Evolutionary conservation across 768 basidiomycete species (phyloP), one percentile per base, ranked within the genome.

Genomic region (Suillus variegatus): DNA sequence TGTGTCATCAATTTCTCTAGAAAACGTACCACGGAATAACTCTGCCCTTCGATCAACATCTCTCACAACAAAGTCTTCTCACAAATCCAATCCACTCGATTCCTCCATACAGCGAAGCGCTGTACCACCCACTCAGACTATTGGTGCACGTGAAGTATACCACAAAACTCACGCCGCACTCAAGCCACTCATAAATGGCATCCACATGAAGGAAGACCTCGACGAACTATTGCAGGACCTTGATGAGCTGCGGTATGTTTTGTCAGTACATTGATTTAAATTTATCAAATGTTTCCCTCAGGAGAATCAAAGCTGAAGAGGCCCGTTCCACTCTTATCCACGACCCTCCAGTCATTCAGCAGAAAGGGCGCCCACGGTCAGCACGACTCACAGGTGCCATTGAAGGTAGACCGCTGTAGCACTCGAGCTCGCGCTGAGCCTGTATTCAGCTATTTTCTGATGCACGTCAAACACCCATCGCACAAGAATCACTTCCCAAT

Each of bases 151-250:
- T 4, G 64, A 64, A 1, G 71, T 74, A 18, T 72, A 68, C 49
- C 70, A 72, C 41, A 67, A 73, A 56, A 64, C 74, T 4, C 66
- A 72, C 36, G 71, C 74, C 12, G 71, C 71, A 1, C 56, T 77
- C 10, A 63, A 73, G 13, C 71, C 72, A 6, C 63, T 77, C 40
- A 54, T 71, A 6, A 57, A 40, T 40, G 64, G 64, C 18, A 63
- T 74, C 32, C 74, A 74, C 46, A 78, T 73, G n/a, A 61, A 66
- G 35, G 76, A 76, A 20, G 66, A 78, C 28, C 67, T 78, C 7
- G 69, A 76, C 10, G 63, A 63, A 5, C 62, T 75, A 28, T 10
- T 71, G n/a, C 56, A 63, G 14, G 63, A 65, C 20, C 64, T 76
- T 44, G 36, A 60, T 35, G 65, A 69, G 2, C 47, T 75, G 18